phyloP scores from a whole-genome alignment of 2,329 filamentous ascomycete genomes.

The Colletotrichum gigasporum region DNA sequence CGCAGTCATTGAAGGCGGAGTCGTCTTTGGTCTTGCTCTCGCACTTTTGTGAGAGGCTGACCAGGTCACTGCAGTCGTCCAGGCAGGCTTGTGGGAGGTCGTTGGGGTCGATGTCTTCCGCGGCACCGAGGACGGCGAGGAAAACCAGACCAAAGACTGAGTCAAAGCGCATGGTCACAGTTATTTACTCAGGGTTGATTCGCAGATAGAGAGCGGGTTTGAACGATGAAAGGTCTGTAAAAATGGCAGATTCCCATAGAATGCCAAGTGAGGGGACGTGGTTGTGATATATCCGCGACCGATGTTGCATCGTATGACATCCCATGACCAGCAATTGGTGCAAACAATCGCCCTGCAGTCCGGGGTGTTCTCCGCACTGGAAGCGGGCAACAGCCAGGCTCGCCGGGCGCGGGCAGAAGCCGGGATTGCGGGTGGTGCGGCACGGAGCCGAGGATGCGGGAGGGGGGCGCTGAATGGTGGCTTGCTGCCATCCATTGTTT shows the following conservation, averaged over 20 bases:
- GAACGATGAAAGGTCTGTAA: background rate
- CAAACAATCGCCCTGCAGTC: no score
- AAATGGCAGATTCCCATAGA: no score
- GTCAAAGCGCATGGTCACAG: background rate
- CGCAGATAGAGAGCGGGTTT: background rate
- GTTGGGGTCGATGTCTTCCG: background rate
- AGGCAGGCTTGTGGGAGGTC: background rate
- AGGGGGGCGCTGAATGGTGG: background rate
- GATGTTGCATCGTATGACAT: no score
- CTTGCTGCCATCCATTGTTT: background rate
- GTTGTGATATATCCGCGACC: no score
- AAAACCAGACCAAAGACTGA: rapidly evolving
- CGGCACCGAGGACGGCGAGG: no score
- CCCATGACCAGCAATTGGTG: no score
- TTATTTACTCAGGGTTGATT: background rate
- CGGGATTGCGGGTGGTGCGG: background rate
- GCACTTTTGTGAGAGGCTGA: background rate
- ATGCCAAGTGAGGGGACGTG: no score
- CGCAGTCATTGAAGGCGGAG: background rate
- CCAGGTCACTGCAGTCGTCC: background rate
- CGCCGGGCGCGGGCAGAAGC: background rate
- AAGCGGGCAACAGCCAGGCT: background rate
- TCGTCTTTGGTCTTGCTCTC: background rate
- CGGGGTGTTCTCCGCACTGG: no score
- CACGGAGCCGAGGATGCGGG: background rate